These are phyloP conservation scores for Oenanthe sinensis DNA, from an alignment of 129 eudicot genomes.

Conservation along the genomic window DNA sequence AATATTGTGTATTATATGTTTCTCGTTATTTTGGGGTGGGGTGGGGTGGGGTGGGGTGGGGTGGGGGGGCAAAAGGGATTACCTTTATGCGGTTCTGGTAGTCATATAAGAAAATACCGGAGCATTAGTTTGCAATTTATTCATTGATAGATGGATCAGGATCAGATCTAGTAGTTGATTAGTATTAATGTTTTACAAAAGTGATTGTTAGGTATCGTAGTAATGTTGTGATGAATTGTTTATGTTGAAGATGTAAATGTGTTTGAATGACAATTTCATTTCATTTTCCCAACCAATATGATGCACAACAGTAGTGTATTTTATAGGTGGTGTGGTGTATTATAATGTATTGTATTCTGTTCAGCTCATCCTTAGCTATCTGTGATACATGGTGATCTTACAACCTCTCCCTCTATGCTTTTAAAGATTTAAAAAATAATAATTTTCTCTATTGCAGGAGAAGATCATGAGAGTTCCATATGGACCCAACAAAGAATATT, in stretches of 20 bases:
- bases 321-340: not conserved
- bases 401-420: not conserved
- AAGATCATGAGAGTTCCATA: constrained; percentile 99
- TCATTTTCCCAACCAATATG: not conserved
- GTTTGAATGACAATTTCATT: not conserved
- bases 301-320: not conserved
- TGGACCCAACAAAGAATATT: constrained; percentile 72
- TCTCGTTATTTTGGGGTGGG: not conserved
- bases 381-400: not conserved
- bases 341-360: not conserved
- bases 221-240: not conserved
- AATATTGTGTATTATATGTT: not conserved
- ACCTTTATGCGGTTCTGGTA: not conserved
- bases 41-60: too few relatives aligned
- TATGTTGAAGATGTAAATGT: not conserved
- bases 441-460: constrained; percentile 47
- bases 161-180: not conserved
- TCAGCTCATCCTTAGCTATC: not conserved
- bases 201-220: not conserved
- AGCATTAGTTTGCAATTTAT: too few relatives aligned
- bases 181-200: not conserved
- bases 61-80: not conserved
- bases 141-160: not conserved
- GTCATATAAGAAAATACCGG: too few relatives aligned
- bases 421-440: not conserved